Percentiles rank a stretch among this genome's conserved stretches.
Conservation (phyloP, 805 yeast genomes). For the Hanseniaspora jakobsenii region DNA sequence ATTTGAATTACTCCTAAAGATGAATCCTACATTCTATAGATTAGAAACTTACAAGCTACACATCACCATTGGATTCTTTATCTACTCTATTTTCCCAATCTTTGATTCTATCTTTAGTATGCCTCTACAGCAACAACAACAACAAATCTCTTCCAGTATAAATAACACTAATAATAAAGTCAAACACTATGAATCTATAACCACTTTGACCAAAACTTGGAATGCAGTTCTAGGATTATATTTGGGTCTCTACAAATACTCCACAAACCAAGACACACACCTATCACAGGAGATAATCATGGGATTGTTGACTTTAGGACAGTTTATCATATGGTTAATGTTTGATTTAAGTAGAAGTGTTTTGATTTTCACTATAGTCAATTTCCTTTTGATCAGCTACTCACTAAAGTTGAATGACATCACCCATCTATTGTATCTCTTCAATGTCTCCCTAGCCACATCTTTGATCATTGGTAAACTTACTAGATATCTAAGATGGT, state of each 20-base stretch:
- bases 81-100: conserved; percentile 5
- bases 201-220: conserved; percentile 30
- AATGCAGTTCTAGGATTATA: conserved; percentile 60
- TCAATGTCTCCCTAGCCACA: conserved; percentile 53
- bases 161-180: too few relatives aligned
- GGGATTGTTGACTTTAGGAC: conserved; percentile 48
- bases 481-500: conserved; percentile 37
- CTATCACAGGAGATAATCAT: conserved; percentile 1
- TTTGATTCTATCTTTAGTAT: conserved; percentile 7
- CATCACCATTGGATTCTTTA: conserved; percentile 31
- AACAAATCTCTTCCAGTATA: too few relatives aligned
- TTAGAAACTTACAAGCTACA: conserved; percentile 16
- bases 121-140: conserved; percentile 16
- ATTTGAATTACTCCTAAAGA: conserved; percentile 1
- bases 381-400: background rate
- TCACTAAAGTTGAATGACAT: background rate
- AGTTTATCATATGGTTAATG: conserved; percentile 54
- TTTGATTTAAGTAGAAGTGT: conserved; percentile 51
- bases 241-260: conserved; percentile 52
- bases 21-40: conserved; percentile 6
- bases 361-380: conserved; percentile 20
- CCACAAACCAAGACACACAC: background rate
- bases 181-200: conserved; percentile 15
- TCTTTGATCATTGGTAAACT: conserved; percentile 56
- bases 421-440: conserved; percentile 22